Conservation (phyloP, 352 stramenopile species). For the Pythium rhizo-oryzae region DNA sequence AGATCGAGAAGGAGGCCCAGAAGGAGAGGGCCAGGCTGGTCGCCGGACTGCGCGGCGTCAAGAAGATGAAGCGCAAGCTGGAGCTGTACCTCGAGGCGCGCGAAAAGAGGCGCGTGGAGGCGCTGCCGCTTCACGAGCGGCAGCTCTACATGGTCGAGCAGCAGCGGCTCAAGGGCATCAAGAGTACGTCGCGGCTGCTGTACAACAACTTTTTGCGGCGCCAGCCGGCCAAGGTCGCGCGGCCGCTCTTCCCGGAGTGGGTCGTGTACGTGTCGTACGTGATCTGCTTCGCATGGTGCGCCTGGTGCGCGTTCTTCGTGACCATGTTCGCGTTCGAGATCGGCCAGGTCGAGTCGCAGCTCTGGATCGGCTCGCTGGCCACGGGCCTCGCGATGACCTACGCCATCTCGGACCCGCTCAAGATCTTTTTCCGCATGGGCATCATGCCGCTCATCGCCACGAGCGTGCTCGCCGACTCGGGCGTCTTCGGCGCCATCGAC, state of each 20-base stretch:
- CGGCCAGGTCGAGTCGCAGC: constrained; percentile 54
- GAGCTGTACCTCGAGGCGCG: constrained; percentile 45
- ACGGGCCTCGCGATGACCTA: constrained; percentile 60
- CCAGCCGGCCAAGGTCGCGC: constrained; percentile 46
- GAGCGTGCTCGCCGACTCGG: constrained; percentile 50
- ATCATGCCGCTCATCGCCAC: constrained; percentile 67
- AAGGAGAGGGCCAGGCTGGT: constrained; percentile 50
- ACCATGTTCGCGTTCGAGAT: constrained; percentile 74
- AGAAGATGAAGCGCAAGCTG: constrained; percentile 63
- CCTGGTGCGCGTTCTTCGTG: constrained; percentile 69
- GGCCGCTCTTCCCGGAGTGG: constrained; percentile 73
- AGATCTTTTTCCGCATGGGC: constrained; percentile 73
- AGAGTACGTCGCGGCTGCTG: constrained; percentile 59
- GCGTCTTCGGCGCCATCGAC: constrained; percentile 57
- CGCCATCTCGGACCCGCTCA: constrained; percentile 64
- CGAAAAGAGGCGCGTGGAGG: constrained; percentile 39
- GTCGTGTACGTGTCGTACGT: constrained; percentile 73
- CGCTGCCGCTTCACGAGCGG: constrained; percentile 60
- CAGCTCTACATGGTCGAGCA: constrained; percentile 62
- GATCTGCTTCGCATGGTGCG: constrained; percentile 56
- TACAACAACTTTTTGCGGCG: constrained; percentile 74
- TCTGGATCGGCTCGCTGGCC: constrained; percentile 65
- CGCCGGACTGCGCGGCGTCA: constrained; percentile 46
- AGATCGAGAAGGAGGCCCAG: constrained; percentile 38
- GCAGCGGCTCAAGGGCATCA: constrained; percentile 65